Conservation (phyloP, 176 grass and related monocot genomes). For the Calamus simplicifolius region DNA sequence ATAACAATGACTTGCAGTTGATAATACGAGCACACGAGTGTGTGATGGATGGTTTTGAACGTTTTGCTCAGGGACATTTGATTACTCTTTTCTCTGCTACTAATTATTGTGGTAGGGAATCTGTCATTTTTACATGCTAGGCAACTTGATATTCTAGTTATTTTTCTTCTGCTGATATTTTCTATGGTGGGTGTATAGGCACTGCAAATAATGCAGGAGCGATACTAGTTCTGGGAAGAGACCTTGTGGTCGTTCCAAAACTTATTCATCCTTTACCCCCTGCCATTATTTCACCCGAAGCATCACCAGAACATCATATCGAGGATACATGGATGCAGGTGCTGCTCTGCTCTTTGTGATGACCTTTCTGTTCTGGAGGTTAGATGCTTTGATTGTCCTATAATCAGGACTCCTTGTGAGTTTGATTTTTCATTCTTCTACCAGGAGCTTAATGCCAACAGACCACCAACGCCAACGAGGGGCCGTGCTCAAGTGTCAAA, state of each 20-base stretch:
- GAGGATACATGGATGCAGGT: slow-evolving; percentile 99
- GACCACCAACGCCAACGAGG: slow-evolving; percentile 93
- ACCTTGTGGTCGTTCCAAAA: slow-evolving; percentile 97
- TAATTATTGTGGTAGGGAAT: slow-evolving; percentile 87
- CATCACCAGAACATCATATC: slow-evolving; percentile 77
- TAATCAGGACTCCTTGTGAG: neutral
- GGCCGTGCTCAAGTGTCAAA: slow-evolving; percentile 81
- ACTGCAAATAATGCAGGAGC: slow-evolving; percentile 99
- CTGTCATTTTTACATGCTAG: neutral
- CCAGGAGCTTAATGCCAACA: slow-evolving; percentile 97
- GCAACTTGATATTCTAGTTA: neutral
- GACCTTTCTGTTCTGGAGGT: neutral
- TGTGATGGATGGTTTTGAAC: slow-evolving; percentile 99
- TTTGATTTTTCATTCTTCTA: neutral
- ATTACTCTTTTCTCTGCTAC: slow-evolving; percentile 99
- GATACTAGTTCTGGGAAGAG: slow-evolving; percentile 96
- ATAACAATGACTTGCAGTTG: slow-evolving; percentile 97
- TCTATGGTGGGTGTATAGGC: slow-evolving; percentile 36
- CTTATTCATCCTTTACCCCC: slow-evolving; percentile 98
- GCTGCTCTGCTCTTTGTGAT: neutral
- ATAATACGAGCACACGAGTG: slow-evolving; percentile 98
- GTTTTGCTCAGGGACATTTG: slow-evolving; percentile 98
- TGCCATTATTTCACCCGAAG: slow-evolving; percentile 80
- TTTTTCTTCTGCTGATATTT: slow-evolving; percentile 6
- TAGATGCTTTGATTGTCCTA: slow-evolving; percentile 7